These are phyloP conservation scores for Casuarina cunninghamiana DNA, from an alignment of 306 rosid species.

Conservation along the genomic window DNA sequence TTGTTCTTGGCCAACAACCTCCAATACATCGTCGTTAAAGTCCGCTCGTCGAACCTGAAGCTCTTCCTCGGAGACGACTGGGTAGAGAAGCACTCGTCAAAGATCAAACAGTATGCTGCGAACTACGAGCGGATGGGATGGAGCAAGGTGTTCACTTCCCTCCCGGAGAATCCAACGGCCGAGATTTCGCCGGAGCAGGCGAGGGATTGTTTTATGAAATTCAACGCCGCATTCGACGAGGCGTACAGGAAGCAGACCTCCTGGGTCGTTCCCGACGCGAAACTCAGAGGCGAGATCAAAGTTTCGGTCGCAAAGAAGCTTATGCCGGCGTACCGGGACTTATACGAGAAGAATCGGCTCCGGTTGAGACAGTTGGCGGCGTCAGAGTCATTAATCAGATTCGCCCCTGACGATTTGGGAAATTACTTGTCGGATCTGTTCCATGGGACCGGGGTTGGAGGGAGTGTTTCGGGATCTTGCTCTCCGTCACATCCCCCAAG, in stretches of 20 bases:
- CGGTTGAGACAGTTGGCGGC: conserved; percentile 34
- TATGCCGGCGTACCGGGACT: conserved; percentile 33
- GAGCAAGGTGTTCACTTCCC: conserved; percentile 49
- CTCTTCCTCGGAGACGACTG: conserved; percentile 60
- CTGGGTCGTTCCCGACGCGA: conserved; percentile 69
- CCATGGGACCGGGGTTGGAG: conserved; percentile 35
- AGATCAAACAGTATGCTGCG: conserved; percentile 65
- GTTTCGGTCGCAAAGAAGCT: conserved; percentile 44
- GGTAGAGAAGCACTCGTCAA: conserved; percentile 57
- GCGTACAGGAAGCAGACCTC: conserved; percentile 45
- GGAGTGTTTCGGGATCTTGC: conserved; percentile 40
- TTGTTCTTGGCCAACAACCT: conserved; percentile 91
- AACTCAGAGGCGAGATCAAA: conserved; percentile 59
- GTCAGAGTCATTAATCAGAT: conserved; percentile 27
- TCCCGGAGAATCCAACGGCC: conserved; percentile 59
- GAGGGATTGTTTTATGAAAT: conserved; percentile 28
- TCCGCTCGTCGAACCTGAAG: conserved; percentile 50
- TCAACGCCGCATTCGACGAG: conserved; percentile 51
- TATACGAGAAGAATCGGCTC: conserved; percentile 30
- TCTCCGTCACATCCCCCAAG: conserved; percentile 24
- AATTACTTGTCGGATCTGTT: conserved; percentile 55
- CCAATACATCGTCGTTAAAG: conserved; percentile 74
- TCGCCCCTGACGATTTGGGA: conserved; percentile 55
- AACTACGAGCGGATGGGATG: conserved; percentile 81
- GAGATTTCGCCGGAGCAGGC: conserved; percentile 55